These are phyloP conservation scores for Cryptococcus jaspeensis DNA, from an alignment of 1,284 basidiomycete genomes.

Conservation along the genomic window DNA sequence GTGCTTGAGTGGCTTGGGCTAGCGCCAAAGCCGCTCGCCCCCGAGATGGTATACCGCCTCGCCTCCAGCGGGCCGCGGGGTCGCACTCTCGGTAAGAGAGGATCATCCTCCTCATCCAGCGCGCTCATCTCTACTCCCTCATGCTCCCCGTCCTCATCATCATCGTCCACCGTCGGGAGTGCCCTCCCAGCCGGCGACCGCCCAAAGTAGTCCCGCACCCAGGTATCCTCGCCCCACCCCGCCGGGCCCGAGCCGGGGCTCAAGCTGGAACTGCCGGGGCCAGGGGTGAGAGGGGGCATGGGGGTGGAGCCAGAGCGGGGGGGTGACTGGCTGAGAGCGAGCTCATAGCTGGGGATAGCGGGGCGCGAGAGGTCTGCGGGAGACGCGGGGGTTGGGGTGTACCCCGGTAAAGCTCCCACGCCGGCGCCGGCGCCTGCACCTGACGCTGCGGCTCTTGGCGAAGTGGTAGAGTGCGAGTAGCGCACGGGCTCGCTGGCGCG, in stretches of 20 bases:
- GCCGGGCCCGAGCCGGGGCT: background rate
- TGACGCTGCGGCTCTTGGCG: too few species aligned
- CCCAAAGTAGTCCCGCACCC: conserved; percentile 13
- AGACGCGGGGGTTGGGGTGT: too few species aligned
- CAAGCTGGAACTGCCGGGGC: too few species aligned
- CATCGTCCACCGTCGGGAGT: background rate
- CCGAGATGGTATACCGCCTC: background rate
- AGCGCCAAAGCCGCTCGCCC: background rate
- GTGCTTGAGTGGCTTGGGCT: background rate
- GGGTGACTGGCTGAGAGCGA: background rate
- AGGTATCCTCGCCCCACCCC: background rate
- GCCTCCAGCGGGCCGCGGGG: background rate
- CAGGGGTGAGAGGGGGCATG: background rate
- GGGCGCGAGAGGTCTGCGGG: too few species aligned
- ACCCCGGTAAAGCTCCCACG: too few species aligned
- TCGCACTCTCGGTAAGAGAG: conserved; percentile 8
- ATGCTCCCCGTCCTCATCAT: background rate
- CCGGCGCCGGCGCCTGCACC: too few species aligned
- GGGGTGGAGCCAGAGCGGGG: background rate
- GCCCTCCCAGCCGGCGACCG: background rate
- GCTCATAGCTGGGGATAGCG: too few species aligned
- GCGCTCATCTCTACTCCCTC: conserved; percentile 5
- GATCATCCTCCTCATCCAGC: conserved; percentile 25
- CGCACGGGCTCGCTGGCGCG: too few species aligned
- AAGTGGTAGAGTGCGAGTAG: too few species aligned